phyloP scores from a whole-genome alignment of 83 land plant genomes.

The Thuja plicata region DNA sequence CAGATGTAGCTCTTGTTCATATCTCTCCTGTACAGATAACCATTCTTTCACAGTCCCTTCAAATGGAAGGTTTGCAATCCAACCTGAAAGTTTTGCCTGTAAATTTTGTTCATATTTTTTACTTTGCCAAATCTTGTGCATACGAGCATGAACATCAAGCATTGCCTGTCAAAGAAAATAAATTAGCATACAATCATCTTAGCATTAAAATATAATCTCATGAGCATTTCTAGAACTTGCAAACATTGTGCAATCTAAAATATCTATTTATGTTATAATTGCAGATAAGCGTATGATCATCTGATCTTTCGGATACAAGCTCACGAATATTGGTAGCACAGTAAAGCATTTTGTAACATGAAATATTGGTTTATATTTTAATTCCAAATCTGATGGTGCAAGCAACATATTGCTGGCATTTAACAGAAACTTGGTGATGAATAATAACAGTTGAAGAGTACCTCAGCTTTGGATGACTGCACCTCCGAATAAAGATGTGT shows the following conservation, averaged over 20 bases:
- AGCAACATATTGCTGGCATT: background rate
- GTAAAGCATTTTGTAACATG: background rate
- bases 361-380: background rate
- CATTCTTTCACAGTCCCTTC: slow-evolving; percentile 77
- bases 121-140: slow-evolving; percentile 85
- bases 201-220: background rate
- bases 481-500: background rate
- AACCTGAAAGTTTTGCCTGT: slow-evolving; percentile 37
- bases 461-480: background rate
- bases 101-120: slow-evolving; percentile 45
- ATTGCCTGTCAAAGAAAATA: slow-evolving; percentile 63
- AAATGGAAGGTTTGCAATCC: slow-evolving; percentile 69
- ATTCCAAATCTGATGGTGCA: background rate
- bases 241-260: background rate
- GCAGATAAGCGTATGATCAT: background rate
- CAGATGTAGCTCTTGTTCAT: slow-evolving; percentile 60
- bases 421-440: background rate
- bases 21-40: slow-evolving; percentile 73
- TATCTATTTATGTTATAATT: background rate
- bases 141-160: slow-evolving; percentile 88
- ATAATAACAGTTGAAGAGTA: background rate
- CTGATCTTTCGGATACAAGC: background rate
- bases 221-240: background rate
- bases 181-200: background rate
- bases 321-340: background rate